These are phyloP conservation scores for Medicago ruthenica DNA, from an alignment of 306 rosid genomes.

Conservation along the genomic window DNA sequence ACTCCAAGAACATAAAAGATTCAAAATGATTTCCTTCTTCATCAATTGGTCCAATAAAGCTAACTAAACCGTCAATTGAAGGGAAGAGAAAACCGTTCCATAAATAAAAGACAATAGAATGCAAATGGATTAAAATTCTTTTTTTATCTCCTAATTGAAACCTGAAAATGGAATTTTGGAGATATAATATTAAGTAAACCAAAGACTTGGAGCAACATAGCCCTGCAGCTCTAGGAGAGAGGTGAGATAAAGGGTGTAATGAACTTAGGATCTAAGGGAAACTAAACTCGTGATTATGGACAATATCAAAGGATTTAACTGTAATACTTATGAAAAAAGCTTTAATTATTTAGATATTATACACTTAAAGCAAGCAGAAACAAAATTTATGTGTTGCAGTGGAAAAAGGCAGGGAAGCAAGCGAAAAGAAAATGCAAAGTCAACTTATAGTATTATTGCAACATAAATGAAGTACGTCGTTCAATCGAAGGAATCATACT, in stretches of 20 bases:
- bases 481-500: slow-evolving; percentile 10
- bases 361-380: no score
- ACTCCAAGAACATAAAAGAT: neutral
- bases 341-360: neutral
- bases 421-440: neutral
- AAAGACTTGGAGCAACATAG: neutral
- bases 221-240: neutral
- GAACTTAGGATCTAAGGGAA: neutral
- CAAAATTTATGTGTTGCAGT: no score
- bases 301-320: slow-evolving; percentile 6
- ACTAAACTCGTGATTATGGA: neutral
- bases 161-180: neutral
- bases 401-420: no score
- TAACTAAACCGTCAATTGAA: neutral
- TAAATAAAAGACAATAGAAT: neutral
- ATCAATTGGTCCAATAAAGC: neutral
- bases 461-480: neutral
- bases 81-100: neutral
- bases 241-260: no score
- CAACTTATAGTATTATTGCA: neutral
- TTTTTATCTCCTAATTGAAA: neutral
- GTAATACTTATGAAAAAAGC: neutral
- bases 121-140: neutral
- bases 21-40: neutral
- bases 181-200: neutral